These are phyloP conservation scores for Ilyonectria robusta DNA, from an alignment of 2,329 filamentous ascomycete species.

Conservation along the genomic window DNA sequence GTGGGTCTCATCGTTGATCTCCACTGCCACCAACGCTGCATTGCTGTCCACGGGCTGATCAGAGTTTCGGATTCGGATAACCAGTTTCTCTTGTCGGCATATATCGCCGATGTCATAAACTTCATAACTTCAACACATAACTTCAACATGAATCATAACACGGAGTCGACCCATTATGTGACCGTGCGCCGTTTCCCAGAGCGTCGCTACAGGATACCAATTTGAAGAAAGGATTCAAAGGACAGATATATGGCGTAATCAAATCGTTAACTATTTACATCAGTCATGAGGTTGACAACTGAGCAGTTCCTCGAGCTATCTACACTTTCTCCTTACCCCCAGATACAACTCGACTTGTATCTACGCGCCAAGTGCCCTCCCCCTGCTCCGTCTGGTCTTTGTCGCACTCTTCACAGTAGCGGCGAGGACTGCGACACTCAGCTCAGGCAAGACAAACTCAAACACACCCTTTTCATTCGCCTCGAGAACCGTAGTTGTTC, in stretches of 20 bases:
- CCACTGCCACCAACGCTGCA: not conserved
- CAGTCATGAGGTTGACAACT: too few relatives aligned
- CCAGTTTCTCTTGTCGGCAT: not conserved
- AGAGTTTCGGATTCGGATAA: not conserved
- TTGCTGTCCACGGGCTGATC: not conserved
- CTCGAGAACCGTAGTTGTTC: conserved; percentile 54
- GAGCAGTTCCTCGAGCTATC: not conserved
- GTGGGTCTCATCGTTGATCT: not conserved
- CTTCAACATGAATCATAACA: too few relatives aligned
- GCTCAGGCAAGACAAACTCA: conserved; percentile 65
- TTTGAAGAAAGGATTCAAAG: not conserved
- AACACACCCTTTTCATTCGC: conserved; percentile 64
- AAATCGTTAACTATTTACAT: not conserved
- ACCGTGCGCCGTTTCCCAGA: too few relatives aligned
- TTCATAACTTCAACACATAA: too few relatives aligned
- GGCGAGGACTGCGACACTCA: conserved; percentile 71
- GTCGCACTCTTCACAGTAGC: conserved; percentile 45
- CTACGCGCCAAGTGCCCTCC: conserved; percentile 11
- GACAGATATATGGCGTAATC: not conserved
- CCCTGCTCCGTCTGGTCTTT: conserved; percentile 18
- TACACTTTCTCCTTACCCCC: too few relatives aligned
- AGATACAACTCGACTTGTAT: not conserved
- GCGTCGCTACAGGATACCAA: not conserved
- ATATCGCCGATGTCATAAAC: not conserved
- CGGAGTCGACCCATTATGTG: too few relatives aligned